Base-by-base conservation (phyloP, 371 early-diverging fungal species). In the Coemansia sp. region DNA sequence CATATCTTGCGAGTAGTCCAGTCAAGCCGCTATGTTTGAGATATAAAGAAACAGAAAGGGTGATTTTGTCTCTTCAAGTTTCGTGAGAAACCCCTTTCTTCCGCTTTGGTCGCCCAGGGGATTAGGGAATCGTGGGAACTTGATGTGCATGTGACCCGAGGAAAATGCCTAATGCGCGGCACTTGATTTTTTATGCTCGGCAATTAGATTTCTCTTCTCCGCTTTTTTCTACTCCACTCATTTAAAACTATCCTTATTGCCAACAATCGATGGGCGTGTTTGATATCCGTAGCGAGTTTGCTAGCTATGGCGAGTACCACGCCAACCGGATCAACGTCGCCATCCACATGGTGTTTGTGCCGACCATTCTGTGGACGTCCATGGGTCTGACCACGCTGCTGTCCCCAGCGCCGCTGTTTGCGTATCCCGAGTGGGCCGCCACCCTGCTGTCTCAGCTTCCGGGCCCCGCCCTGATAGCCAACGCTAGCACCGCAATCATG, bases 301-400 rank as follows among this genome's bases (percentile, higher is more conserved):
- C 87, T 8, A 81, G 85, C 54, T 94, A 94, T 66, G 92, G 89
- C 38, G 77, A 88, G 48, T 91, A 90, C 80, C 93, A 92, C 77
- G 81, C 86, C 70, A 86, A 91, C 79, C 74, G 75, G 29, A 67
- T 86, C 60, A 97, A 97, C 79, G 81, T 93, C 29, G 69, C 84
- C 42, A 88, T 94, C 66, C 98, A 97, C 81, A 83, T 93, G 75
- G 77, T 93, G 9, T 97, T 91, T 77, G 94, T 97, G 29, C 98
- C 98, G 5, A 80, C 86, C 55, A 91, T 97, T 67, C 80, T 93
- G 38, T 97, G 92, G 91, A 84, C 91, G 32, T 81, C 83, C 1
- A 69, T 90, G 47, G 91, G 92, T 12, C 60, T 16, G 68, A 56
- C 38, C 36, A 81, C 46, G 58, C 62, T 34, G 5, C 53, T 66